Evolutionary conservation across 2,329 filamentous ascomycete species (phyloP), one percentile per base, ranked within the genome.

Genomic region (Mollisiaceae sp.): DNA sequence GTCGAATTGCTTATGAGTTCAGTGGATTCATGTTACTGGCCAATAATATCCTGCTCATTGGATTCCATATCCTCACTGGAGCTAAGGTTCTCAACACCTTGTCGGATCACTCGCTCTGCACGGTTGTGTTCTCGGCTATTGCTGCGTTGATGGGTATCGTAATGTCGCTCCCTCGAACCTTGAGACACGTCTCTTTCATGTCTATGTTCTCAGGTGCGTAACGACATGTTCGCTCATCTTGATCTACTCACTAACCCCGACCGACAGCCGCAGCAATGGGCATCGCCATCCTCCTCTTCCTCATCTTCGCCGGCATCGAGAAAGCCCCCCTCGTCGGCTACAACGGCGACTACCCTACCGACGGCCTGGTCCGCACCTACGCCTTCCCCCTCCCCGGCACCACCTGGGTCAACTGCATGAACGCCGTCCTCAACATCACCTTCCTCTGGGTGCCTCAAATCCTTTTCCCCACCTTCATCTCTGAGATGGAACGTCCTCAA

Each of bases 361-460:
- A 74, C 38, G 81, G 82, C 12, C 68, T 66, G 0, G 82, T 83
- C 22, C 76, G 72, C 55, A 83, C 81, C 15, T 83, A 83, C 63
- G 80, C 80, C 8, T 82, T 82, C 71, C 81, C 82, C 18, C 76
- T 77, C 1, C 71, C 78, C 2, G 81, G 80, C 14, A 83, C 81
- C 1, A 81, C 77, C 1, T 84, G 77, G 75, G 79, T 84, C 8
- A 76, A 72, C 0, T 81, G 79, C 70, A 80, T 83, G 78, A 83
- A 83, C 61, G 82, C 82, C 15, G 81, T 83, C 0, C 69, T 83
- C 14, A 83, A 82, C 68, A 81, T 82, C 67, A 82, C 80, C 18
- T 83, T 82, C 71, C 75, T 82, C 55, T 83, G 81, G 81, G 80
- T 83, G 0, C 81, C 82, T 1, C 82, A 84, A 65, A 83, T 83